Conservation (phyloP, 768 basidiomycete species). For the Boletus subcaerulescens region DNA sequence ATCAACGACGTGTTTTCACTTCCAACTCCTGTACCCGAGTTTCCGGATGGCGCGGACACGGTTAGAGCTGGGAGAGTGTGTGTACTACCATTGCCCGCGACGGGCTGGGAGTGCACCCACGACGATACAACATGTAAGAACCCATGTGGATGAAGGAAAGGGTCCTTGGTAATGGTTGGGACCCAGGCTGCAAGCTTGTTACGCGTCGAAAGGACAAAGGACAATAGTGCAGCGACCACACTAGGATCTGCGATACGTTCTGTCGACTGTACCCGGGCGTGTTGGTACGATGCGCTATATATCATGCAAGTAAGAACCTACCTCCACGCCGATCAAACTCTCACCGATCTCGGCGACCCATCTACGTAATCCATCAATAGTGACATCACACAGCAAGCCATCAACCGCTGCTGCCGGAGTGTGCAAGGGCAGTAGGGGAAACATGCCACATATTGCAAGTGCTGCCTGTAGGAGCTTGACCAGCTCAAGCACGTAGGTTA, state of each 20-base stretch:
- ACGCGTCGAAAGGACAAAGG: constrained; percentile 61
- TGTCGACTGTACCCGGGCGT: constrained; percentile 45
- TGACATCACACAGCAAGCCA: constrained; percentile 76
- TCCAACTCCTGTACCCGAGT: constrained; percentile 10
- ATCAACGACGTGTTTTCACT: constrained; percentile 15
- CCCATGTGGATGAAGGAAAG: constrained; percentile 65
- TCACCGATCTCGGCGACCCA: constrained; percentile 71
- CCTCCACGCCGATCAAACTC: constrained; percentile 61
- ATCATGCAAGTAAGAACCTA: constrained; percentile 15
- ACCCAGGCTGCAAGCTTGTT: constrained; percentile 63
- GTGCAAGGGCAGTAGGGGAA: constrained; percentile 29
- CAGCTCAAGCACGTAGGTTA: constrained; percentile 67
- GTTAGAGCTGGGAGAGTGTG: constrained; percentile 32
- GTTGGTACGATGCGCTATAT: constrained; percentile 1
- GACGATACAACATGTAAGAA: constrained; percentile 50
- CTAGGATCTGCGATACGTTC: constrained; percentile 73
- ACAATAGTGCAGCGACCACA: constrained; percentile 67
- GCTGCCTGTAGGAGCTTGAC: constrained; percentile 72
- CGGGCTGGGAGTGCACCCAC: constrained; percentile 23
- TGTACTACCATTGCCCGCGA: constrained; percentile 12
- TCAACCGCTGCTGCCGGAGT: constrained; percentile 36
- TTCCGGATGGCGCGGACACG: constrained; percentile 17
- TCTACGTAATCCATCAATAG: constrained; percentile 63
- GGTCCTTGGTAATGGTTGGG: constrained; percentile 63
- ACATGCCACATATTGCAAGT: constrained; percentile 70